Conservation (phyloP, 345 rosid genomes). For the Populus pruinosa region DNA sequence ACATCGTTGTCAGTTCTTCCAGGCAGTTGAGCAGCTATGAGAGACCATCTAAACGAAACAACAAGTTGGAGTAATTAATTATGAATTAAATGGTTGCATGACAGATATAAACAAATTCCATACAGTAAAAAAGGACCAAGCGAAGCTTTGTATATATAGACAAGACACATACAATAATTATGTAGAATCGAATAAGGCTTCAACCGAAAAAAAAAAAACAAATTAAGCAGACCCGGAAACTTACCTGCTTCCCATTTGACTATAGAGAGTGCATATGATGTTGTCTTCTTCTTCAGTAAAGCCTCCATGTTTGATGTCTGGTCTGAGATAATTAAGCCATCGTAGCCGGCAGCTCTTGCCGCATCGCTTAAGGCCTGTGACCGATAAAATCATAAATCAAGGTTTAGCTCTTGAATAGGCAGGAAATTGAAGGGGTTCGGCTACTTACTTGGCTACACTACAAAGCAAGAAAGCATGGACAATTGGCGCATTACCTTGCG, state of each 20-base stretch:
- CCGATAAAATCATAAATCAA: not conserved
- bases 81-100: not conserved
- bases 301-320: constrained; percentile 67
- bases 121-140: not conserved
- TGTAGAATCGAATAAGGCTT: constrained; percentile 25
- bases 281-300: constrained; percentile 66
- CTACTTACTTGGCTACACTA: not conserved
- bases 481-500: not conserved
- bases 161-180: not conserved
- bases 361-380: constrained; percentile 58
- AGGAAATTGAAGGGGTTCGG: not conserved
- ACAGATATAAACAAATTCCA: not conserved
- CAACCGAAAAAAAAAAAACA: not conserved
- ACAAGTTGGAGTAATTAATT: constrained; percentile 5
- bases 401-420: not conserved
- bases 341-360: constrained; percentile 81
- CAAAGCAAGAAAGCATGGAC: not conserved
- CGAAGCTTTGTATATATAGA: not conserved
- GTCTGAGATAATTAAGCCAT: constrained; percentile 82
- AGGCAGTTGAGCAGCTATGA: constrained; percentile 81
- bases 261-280: constrained; percentile 52
- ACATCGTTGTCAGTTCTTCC: constrained; percentile 93
- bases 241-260: constrained; percentile 67
- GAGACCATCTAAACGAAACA: constrained; percentile 57
- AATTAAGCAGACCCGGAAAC: not conserved